Base-by-base conservation (phyloP, 345 rosid genomes). In the Pugionium cornutum region DNA sequence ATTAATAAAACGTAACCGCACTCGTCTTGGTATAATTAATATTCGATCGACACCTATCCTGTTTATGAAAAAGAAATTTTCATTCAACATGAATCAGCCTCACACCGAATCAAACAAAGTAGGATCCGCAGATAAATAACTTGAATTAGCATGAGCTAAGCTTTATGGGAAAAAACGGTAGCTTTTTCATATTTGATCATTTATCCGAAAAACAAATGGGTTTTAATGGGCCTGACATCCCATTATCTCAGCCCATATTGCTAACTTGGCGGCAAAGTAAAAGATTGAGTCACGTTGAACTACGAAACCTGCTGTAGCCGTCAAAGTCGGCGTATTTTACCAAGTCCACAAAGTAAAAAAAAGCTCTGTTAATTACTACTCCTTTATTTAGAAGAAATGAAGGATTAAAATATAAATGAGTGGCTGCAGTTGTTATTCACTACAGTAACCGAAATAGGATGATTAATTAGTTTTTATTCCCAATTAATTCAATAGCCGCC, bases 191-290 rank as follows among this genome's bases (percentile, higher is more conserved):
- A 2, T 37, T 37, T 37, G 2, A 37, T 37, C 9, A 7, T 7
- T 7, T 39, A 9, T 49, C 34, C 28, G 48, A 11, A 9, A 60
- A 3, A 36, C 0, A 63, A 49, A 37, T 34, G 52, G 60, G 60
- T n/a, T 53, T 32, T 5, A 54, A 48, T 48, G 43, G 48, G 43
- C 51, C 27, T 0, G 31, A 5, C 49, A 25, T 49, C 2, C 9
- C 46, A 11, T 18, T 18, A 25, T 49, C 2, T 6, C 37, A 26
- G 58, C 45, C 18, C 45, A 48, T 32, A 25, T 53, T 6, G 29
- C 54, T 43, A 70, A 56, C 69, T 71, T 71, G 75, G 58, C 52
- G 52, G 58, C 58, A 63, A 71, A 71, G 75, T 35, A 64, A 47
- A 18, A n/a, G 32, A 44, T 28, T 34, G 7, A 62, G 34, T 34